Base-by-base conservation (phyloP, 2,329 filamentous ascomycete genomes). In the Calonectria ilicicola region DNA sequence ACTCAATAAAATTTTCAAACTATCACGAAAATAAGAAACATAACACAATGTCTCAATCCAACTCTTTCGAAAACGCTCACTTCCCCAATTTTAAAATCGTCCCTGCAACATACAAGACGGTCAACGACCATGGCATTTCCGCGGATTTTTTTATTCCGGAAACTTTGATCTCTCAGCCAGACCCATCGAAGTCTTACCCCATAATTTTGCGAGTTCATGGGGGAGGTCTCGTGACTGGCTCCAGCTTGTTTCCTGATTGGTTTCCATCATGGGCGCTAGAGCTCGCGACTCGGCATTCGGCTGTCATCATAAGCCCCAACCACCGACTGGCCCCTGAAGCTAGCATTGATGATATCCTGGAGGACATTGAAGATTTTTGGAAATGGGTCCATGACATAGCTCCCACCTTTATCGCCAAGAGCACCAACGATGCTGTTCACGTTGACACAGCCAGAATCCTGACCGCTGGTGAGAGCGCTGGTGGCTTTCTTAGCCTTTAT, bases 361-460 rank as follows among this genome's bases (percentile, higher is more conserved):
- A 69, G 35, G 67, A 69, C 40, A 29, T 69, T 5, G 67, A 69
- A 5, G 46, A 64, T 21, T 65, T 69, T 15, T 65, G 46, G 46
- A 65, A 35, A 21, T 69, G 67, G 67, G 21, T 56, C 8, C 67
- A 47, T 8, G 27, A 56, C 21, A n/a, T 26, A 5, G 38, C 56
- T 10, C 67, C 67, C 2, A 19, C 19, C 1, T 56, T 69, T 23
- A n/a, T 69, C 19, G 17, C 47, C 5, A 21, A 53, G 19, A 62
- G 51, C 21, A 56, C 60, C 26, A 15, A 65, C 8, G 49, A 49
- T 3, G 38, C 35, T 4, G 58, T 71, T 26, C 64, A 51, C 12
- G 44, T 71, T 2, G 64, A 71, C 17, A 42, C 46, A 14, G 32
- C 51, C 29, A 29, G 68, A 1, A 66, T 70, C 42, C 23, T 70